These are phyloP conservation scores for Fusarium albidum DNA, from an alignment of 2,329 filamentous ascomycete species.

Conservation along the genomic window DNA sequence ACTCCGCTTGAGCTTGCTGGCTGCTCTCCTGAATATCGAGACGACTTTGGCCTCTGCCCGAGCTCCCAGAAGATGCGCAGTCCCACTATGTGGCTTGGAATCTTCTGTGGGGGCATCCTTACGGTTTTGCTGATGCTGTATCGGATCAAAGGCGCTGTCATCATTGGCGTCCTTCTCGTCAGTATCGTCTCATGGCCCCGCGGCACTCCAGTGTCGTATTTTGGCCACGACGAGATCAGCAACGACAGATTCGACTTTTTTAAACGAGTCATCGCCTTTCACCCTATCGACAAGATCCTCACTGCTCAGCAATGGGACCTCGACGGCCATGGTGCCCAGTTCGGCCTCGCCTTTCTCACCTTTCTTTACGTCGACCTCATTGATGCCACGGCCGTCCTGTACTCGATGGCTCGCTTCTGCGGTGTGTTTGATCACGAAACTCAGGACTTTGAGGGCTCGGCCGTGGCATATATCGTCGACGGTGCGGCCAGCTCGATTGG, in stretches of 20 bases:
- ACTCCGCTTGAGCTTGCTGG: conserved; percentile 81
- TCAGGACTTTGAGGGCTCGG: conserved; percentile 87
- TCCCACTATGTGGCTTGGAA: conserved; percentile 86
- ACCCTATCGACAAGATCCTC: conserved; percentile 74
- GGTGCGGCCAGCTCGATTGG: conserved; percentile 82
- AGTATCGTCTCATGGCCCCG: conserved; percentile 91
- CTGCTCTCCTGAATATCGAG: conserved; percentile 58
- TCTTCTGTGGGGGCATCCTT: conserved; percentile 84
- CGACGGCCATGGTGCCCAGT: conserved; percentile 73
- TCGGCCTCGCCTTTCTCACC: conserved; percentile 84
- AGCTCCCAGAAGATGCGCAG: conserved; percentile 77
- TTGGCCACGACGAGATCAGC: conserved; percentile 76
- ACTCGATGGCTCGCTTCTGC: conserved; percentile 88
- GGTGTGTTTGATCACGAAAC: conserved; percentile 82
- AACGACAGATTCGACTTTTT: conserved; percentile 83
- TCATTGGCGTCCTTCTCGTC: conserved; percentile 82
- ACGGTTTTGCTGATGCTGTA: conserved; percentile 86
- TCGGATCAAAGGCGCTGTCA: conserved; percentile 86
- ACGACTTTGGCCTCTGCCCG: conserved; percentile 65
- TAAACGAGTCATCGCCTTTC: conserved; percentile 86
- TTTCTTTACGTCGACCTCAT: conserved; percentile 93
- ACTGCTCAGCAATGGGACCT: conserved; percentile 80
- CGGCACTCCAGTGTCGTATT: conserved; percentile 78
- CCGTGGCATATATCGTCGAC: conserved; percentile 84
- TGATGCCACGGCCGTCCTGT: conserved; percentile 85